These are phyloP conservation scores for Penicillium malachiteum DNA, from an alignment of 495 filamentous ascomycete species.

Conservation along the genomic window DNA sequence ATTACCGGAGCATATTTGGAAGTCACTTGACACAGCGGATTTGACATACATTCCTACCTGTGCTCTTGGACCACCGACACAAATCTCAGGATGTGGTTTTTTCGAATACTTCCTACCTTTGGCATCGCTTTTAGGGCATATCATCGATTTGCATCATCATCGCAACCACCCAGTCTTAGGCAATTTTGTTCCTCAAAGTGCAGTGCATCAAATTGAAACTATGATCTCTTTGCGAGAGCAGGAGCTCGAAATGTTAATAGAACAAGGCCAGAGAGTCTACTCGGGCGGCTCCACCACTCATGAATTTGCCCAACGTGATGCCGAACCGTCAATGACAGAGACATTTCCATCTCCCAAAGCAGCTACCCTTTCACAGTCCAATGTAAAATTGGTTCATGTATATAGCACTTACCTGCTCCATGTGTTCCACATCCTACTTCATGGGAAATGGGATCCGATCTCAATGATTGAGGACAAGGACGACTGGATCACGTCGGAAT, in stretches of 20 bases:
- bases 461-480: slow-evolving; percentile 57
- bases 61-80: slow-evolving; percentile 25
- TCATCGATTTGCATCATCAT: slow-evolving; percentile 76
- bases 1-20: slow-evolving; percentile 33
- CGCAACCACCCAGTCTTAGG: slow-evolving; percentile 74
- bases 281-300: background rate
- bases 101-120: slow-evolving; percentile 83
- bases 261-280: background rate
- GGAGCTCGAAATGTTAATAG: slow-evolving; percentile 12
- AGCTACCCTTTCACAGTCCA: background rate
- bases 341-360: background rate
- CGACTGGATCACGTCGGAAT: slow-evolving; percentile 56
- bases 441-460: slow-evolving; percentile 61
- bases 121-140: slow-evolving; percentile 80
- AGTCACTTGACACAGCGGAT: slow-evolving; percentile 28
- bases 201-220: slow-evolving; percentile 15
- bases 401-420: slow-evolving; percentile 53
- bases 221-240: slow-evolving; percentile 20
- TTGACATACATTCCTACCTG: slow-evolving; percentile 23
- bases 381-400: slow-evolving; percentile 16
- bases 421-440: slow-evolving; percentile 56
- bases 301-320: background rate
- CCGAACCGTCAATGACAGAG: background rate
- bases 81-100: slow-evolving; percentile 37
- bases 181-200: slow-evolving; percentile 17